These are phyloP conservation scores for Phytopythium mirpurense DNA, from an alignment of 352 stramenopile species.

Conservation along the genomic window DNA sequence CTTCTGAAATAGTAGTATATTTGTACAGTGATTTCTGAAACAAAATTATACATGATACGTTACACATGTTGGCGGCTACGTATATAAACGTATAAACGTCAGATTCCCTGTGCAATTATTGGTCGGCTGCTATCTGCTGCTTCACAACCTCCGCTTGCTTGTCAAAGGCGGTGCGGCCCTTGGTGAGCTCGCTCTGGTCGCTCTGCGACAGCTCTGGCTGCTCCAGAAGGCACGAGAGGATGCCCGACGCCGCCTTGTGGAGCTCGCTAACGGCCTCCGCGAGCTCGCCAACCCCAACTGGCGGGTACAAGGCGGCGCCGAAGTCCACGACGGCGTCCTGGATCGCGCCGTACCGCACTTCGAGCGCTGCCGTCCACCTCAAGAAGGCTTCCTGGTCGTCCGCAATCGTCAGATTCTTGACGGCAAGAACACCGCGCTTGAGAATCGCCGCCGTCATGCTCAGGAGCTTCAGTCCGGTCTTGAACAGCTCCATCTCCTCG, in stretches of 20 bases:
- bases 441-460: conserved; percentile 69
- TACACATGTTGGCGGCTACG: too few species aligned
- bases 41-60: too few species aligned
- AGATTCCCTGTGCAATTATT: too few species aligned
- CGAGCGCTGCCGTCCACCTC: conserved; percentile 61
- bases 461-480: conserved; percentile 60
- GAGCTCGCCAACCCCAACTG: conserved; percentile 62
- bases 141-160: conserved; percentile 54
- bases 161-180: conserved; percentile 47
- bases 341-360: conserved; percentile 52
- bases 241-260: conserved; percentile 25
- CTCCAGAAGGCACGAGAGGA: conserved; percentile 41
- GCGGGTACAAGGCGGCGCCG: conserved; percentile 74
- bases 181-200: conserved; percentile 30
- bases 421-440: conserved; percentile 76
- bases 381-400: conserved; percentile 58
- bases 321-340: conserved; percentile 77
- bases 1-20: too few species aligned
- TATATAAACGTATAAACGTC: too few species aligned
- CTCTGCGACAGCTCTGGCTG: conserved; percentile 39
- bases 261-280: conserved; percentile 24
- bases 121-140: background rate
- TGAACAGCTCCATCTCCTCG: conserved; percentile 63
- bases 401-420: conserved; percentile 65
- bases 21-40: too few species aligned